Base-by-base conservation (phyloP, 1,284 basidiomycete species). In the Malassezia caprae region DNA sequence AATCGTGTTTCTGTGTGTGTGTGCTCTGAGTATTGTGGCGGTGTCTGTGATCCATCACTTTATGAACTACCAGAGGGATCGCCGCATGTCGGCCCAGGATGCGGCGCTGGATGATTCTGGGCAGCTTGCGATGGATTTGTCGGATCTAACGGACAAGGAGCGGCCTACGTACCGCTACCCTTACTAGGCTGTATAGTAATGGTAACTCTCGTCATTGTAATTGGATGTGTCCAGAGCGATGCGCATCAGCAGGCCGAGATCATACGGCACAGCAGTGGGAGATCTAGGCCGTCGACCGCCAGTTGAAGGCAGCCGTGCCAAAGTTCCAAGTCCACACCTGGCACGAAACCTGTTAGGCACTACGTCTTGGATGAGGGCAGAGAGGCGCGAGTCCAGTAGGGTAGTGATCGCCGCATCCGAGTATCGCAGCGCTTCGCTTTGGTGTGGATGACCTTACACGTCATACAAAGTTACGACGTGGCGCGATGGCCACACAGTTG, bases 61-160 rank as follows among this genome's bases (percentile, higher is more conserved):
- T 15, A 19, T 39, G 37, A 39, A 39, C n/a, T 10, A 11, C 17
- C 37, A 39, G 21, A 39, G 15, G 19, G 37, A 39, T 1, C 37
- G 37, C 10, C n/a, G 11, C 11, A 30, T 30, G 28, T 8, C 28
- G 28, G 28, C 28, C 5, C 4, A 39, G 17, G 37, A 10, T 17
- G 31, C 23, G 13, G 37, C 13, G 27, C 26, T n/a, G 17, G 24
- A 21, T 26, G 15, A 31, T 11, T 13, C 37, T 21, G 19, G 27
- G 24, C 46, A 35, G 42, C 56, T 40, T 17, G 30, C 26, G 57
- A 56, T 52, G 19, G 72, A 70, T 43, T 63, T 75, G 32, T 60
- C 65, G 7, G 73, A 75, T 48, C 53, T 62, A 50, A 73, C 73
- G 1, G 73, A 75, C 51, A 64, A 64, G 47, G 61, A 75, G 62